Conservation (phyloP, 2,329 filamentous ascomycete species). For the Geoglossum cookeanum region DNA sequence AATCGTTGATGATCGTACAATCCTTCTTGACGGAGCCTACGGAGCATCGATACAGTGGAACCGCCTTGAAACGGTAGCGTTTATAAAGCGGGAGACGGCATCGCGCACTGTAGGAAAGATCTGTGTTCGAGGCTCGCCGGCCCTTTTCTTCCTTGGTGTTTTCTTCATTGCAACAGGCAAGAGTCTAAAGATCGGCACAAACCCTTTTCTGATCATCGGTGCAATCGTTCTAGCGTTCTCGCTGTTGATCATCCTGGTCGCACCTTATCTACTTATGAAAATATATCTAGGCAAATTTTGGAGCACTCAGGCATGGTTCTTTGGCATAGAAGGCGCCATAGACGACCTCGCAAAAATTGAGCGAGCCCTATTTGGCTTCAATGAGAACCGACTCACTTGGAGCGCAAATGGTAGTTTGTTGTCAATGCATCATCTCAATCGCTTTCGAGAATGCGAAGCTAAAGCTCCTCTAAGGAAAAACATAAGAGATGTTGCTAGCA, state of each 20-base stretch:
- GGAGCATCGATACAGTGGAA: constrained; percentile 27
- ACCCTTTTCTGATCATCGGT: neutral
- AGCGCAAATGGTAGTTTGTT: constrained; percentile 13
- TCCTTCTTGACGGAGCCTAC: constrained; percentile 24
- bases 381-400: constrained; percentile 17
- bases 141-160: constrained; percentile 15
- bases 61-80: constrained; percentile 13
- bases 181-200: too few relatives aligned
- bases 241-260: constrained; percentile 14
- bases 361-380: constrained; percentile 20
- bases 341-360: constrained; percentile 20
- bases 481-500: too few relatives aligned
- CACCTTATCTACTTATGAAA: constrained; percentile 18
- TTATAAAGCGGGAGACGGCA: neutral
- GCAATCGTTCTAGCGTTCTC: constrained; percentile 9
- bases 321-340: constrained; percentile 25
- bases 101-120: neutral
- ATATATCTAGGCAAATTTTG: constrained; percentile 23
- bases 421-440: constrained; percentile 16
- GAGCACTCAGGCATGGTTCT: constrained; percentile 24
- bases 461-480: too few relatives aligned
- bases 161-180: too few relatives aligned
- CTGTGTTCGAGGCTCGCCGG: constrained; percentile 1
- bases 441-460: constrained; percentile 13
- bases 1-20: constrained; percentile 23